Evolutionary conservation across 2,329 filamentous ascomycete species (phyloP), one percentile per base, ranked within the genome.

Genomic region (Colletotrichum magnum): DNA sequence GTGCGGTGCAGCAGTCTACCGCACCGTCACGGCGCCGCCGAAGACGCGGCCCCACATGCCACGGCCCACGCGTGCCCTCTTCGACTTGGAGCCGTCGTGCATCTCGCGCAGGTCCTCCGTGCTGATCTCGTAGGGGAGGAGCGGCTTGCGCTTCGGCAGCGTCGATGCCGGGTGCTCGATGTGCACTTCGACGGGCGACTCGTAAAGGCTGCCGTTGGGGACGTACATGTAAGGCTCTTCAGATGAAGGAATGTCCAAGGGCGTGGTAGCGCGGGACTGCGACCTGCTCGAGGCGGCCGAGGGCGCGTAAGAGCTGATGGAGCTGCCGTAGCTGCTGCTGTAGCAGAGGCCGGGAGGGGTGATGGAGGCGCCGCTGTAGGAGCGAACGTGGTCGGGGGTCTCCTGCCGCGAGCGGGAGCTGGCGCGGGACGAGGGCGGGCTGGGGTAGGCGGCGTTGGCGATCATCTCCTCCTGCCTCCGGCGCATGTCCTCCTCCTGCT

Each of bases 41-140:
- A 89, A 86, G 68, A 89, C 82, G 50, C 87, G 85, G 41, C 84
- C 84, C 78, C 86, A 86, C 79, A 89, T 82, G 71, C 86, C 85
- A 47, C 85, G 82, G 51, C 76, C 76, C 51, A 82, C 80, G 58
- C 83, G 81, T 68, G 82, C 82, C 59, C 86, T 84, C 81, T 87
- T 87, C n/a, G 79, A 70, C 77, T 84, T 86, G 68, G 75, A 75
- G 48, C 79, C 81, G 57, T 87, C 83, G 70, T 87, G 84, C 52
- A 87, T 75, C 65, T 84, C 82, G 69, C 83, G 82, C 68, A 88
- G 82, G 68, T 88, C 84, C 28, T 89, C 86, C 41, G 80, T 74
- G 69, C 83, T 84, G 73, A 88, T 87, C 78, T 89, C 87, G 77
- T 88, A 89, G 6, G 87, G 85, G 5, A 89, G 83, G 52, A 71